These are phyloP conservation scores for Nectriaceae sp. DNA, from an alignment of 2,329 filamentous ascomycete genomes.

Conservation along the genomic window DNA sequence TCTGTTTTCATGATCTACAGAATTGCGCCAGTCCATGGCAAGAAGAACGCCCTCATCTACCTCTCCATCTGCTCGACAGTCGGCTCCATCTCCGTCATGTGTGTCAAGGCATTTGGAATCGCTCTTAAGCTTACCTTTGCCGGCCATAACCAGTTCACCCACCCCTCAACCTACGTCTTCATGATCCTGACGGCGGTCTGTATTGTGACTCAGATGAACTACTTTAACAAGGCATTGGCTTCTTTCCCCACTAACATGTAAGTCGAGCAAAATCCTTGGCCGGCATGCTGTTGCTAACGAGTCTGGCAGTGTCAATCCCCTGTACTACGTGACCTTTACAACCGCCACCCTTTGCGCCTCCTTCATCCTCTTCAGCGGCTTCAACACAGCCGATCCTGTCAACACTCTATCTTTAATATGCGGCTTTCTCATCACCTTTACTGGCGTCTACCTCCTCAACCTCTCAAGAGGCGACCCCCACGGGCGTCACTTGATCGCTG, in stretches of 20 bases:
- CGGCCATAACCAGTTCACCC: slow-evolving; percentile 92
- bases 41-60: slow-evolving; percentile 94
- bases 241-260: slow-evolving; percentile 98
- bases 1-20: slow-evolving; percentile 95
- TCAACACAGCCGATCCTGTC: slow-evolving; percentile 90
- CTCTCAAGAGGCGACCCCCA: slow-evolving; percentile 91
- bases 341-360: slow-evolving; percentile 92
- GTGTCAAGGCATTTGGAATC: slow-evolving; percentile 97
- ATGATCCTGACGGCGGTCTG: slow-evolving; percentile 90
- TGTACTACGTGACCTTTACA: slow-evolving; percentile 98
- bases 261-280: slow-evolving; percentile 35
- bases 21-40: slow-evolving; percentile 85
- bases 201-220: slow-evolving; percentile 99
- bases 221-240: slow-evolving; percentile 97
- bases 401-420: slow-evolving; percentile 91
- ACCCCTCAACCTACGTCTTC: slow-evolving; percentile 96
- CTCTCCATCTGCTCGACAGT: slow-evolving; percentile 98
- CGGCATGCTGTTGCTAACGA: neutral
- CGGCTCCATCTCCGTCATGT: slow-evolving; percentile 97
- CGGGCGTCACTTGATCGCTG: slow-evolving; percentile 66
- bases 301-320: slow-evolving; percentile 77
- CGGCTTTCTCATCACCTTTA: slow-evolving; percentile 93
- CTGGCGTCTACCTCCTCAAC: slow-evolving; percentile 93
- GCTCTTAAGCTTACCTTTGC: slow-evolving; percentile 92
- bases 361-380: slow-evolving; percentile 93